Base-by-base conservation (phyloP, 106 monocot species). In the Triglochin maritima region DNA sequence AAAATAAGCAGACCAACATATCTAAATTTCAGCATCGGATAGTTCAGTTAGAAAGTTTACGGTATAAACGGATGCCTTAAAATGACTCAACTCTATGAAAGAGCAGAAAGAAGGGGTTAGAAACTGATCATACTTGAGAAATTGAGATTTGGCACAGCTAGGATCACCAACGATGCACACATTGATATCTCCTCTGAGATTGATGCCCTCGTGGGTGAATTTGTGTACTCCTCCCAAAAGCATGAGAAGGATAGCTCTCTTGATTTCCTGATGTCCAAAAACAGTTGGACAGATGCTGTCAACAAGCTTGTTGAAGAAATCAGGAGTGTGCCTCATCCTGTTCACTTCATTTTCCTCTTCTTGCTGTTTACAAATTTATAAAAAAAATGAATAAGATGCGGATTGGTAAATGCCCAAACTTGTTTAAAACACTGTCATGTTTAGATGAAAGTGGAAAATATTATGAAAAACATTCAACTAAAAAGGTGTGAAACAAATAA, bases 81-180 rank as follows among this genome's bases (percentile, higher is more conserved):
- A 29, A 29, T 29, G 4, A 44, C 9, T 2, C 5, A 45, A 2
- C 7, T 4, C 3, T 12, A 45, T 6, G 11, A n/a, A 50, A 52
- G 7, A 52, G 46, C 52, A 9, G 29, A 17, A 29, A 29, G 29
- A 29, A 29, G 29, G 29, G 29, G 29, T 29, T 29, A 29, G 29
- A 29, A 29, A 65, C 5, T 1, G 62, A 14, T 44, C 85, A 50
- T 88, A 98, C 96, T 98, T 98, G 61, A 98, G 81, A 74, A 98
- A 98, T 70, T 98, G 96, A 42, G 96, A 91, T 77, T 98, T 91
- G 42, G 96, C 96, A 78, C 96, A 98, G 57, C 96, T 98, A 12
- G 91, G 96, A 82, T 98, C 91, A 69, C 96, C 96, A 75, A 98
- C 96, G 63, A 98, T 88, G 62, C 96, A 98, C n/a, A 98, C 82